These are phyloP conservation scores for Backusella westeae DNA, from an alignment of 192 early-diverging fungal species.

Conservation along the genomic window DNA sequence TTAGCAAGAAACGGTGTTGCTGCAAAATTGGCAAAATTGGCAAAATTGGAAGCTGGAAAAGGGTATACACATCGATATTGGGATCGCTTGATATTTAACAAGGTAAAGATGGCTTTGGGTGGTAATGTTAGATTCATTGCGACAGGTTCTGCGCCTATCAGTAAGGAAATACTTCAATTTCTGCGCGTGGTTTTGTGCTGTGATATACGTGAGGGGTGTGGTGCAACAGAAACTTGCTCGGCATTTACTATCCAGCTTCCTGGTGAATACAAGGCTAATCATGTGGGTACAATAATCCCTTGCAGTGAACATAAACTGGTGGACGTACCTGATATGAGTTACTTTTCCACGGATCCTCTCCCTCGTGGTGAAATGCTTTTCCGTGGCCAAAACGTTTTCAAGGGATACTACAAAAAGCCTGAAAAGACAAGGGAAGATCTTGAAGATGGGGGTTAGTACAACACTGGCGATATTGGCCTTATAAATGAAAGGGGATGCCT, in stretches of 20 bases:
- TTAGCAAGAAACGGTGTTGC: constrained; percentile 53
- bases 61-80: constrained; percentile 71
- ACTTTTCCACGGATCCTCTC: constrained; percentile 67
- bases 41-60: constrained; percentile 52
- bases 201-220: constrained; percentile 59
- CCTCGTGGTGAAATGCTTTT: constrained; percentile 92
- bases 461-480: constrained; percentile 57
- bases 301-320: constrained; percentile 74
- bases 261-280: constrained; percentile 58
- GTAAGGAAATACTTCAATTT: constrained; percentile 63
- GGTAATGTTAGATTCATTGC: constrained; percentile 63
- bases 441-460: constrained; percentile 81
- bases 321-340: constrained; percentile 88
- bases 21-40: constrained; percentile 58
- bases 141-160: constrained; percentile 70
- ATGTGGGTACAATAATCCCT: constrained; percentile 66
- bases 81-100: constrained; percentile 86
- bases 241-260: constrained; percentile 27
- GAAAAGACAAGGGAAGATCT: constrained; percentile 74
- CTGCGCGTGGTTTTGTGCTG: constrained; percentile 65
- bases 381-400: constrained; percentile 70
- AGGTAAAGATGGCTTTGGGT: constrained; percentile 74
- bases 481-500: constrained; percentile 49
- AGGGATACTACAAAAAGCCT: constrained; percentile 83
- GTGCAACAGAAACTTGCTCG: constrained; percentile 47